Conservation (phyloP, 768 basidiomycete genomes). For the Panellus pusillus region DNA sequence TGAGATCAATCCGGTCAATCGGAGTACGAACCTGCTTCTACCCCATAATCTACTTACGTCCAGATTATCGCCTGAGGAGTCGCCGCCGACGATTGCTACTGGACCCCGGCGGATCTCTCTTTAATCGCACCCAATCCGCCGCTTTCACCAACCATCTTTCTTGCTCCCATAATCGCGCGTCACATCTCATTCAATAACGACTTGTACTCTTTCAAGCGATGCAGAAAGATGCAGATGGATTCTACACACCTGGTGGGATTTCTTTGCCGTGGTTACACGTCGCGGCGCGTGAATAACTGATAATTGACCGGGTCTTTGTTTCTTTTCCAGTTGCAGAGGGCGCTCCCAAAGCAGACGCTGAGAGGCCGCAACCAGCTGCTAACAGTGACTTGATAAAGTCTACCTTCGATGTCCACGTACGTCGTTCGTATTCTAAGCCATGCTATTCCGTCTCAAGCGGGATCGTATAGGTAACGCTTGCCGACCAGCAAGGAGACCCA, state of each 20-base stretch:
- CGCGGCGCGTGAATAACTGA: conserved; percentile 17
- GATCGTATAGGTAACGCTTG: conserved; percentile 77
- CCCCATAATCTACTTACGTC: no score
- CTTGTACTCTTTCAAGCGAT: conserved; percentile 30
- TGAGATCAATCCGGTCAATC: no score
- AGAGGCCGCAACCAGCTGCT: conserved; percentile 24
- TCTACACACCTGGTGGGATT: conserved; percentile 61
- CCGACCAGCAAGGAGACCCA: conserved; percentile 93
- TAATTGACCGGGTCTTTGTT: not conserved
- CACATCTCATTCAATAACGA: conserved; percentile 1
- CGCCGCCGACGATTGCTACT: no score
- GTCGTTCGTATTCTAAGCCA: conserved; percentile 26
- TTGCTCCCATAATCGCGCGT: no score
- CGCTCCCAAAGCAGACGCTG: conserved; percentile 12
- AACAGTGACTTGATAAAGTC: conserved; percentile 69
- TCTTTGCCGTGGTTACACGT: not conserved
- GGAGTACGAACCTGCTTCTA: no score
- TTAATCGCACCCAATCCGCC: no score
- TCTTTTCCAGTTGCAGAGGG: conserved; percentile 24
- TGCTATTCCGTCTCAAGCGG: conserved; percentile 5
- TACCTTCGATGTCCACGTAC: conserved; percentile 80
- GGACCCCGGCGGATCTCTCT: no score
- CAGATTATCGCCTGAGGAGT: no score
- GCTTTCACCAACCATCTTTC: no score
- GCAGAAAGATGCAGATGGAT: conserved; percentile 80